Evolutionary conservation across 2,329 filamentous ascomycete genomes (phyloP).

Genomic region (Penicillium freii): DNA sequence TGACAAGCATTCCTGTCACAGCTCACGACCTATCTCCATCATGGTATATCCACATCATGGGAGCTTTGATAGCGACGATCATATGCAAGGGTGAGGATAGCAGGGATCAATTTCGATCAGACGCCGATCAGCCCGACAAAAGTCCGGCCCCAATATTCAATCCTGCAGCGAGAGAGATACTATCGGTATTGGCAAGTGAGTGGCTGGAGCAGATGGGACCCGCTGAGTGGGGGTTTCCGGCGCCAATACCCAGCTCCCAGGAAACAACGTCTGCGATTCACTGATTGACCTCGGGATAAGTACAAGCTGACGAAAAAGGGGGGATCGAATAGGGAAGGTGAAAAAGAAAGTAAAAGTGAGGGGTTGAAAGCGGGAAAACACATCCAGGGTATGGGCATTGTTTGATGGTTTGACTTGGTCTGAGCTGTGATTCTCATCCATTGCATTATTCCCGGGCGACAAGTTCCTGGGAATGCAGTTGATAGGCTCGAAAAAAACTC

Average conservation of each 20-base stretch:
- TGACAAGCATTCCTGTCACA: constrained; percentile 17
- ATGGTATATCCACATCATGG: constrained; percentile 5
- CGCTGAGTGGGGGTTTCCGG: neutral
- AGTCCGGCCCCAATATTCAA: neutral
- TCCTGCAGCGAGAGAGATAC: neutral
- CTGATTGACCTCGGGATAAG: neutral
- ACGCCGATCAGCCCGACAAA: neutral
- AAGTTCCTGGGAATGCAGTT: constrained; percentile 6
- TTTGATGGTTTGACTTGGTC: neutral
- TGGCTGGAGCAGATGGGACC: neutral
- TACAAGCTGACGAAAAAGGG: neutral
- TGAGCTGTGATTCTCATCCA: neutral
- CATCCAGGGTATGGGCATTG: neutral
- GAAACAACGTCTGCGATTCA: neutral
- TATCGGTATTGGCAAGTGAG: neutral
- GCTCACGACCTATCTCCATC: constrained; percentile 7
- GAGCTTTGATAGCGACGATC: constrained; percentile 13
- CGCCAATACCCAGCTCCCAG: neutral
- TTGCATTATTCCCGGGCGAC: neutral
- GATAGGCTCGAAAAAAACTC: constrained; percentile 5
- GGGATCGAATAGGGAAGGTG: neutral
- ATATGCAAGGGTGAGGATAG: constrained; percentile 20
- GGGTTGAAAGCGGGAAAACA: neutral
- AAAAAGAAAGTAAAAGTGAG: neutral
- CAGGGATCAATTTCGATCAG: neutral